Base-by-base conservation (phyloP, 129 eudicot species). In the Glebionis coronaria region DNA sequence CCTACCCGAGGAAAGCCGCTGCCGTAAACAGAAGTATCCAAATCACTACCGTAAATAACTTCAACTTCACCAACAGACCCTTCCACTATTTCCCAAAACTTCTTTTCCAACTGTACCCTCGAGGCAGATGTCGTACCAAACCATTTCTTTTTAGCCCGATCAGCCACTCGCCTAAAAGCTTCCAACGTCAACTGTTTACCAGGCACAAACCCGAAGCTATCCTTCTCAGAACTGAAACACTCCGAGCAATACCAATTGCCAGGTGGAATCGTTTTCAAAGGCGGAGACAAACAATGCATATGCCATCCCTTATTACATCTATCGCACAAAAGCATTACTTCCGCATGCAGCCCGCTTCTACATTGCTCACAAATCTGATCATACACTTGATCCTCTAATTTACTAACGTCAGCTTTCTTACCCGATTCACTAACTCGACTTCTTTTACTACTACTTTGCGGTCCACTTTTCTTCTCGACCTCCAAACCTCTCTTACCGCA, bases 11-110 rank as follows among this genome's bases (percentile, higher is more conserved):
- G 99, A 78, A 94, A 94, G 19, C 97, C 99, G 76, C 99, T 94
- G 19, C 99, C 99, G 78, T 80, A 84, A 18, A 84, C 79, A 50
- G 95, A 94, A 20, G 99, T 94, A 83, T 94, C 99, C 78, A 94
- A 73, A 74, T 94, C 99, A 73, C 99, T 94, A 28, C 99, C 99
- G 78, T 94, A 94, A 83, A 80, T 94, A 38, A 94, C 99, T 80
- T 94, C 97, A 72, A 94, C 94, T 77, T 79, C 93, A 38, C 97
- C 99, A 55, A 78, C 84, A 50, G 97, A 86, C 31, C 99, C 99
- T 74, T 89, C 99, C 61, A 94, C 99, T 71, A 94, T 87, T 84
- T 94, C 99, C 99, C 99, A 94, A 64, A 94, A 94, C 90, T 87
- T 89, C 76, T 94, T 94, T 74, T 94, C 99, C 65, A 94, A 10